Base-by-base conservation (phyloP, 2,329 filamentous ascomycete genomes). In the Cytospora schulzeri region DNA sequence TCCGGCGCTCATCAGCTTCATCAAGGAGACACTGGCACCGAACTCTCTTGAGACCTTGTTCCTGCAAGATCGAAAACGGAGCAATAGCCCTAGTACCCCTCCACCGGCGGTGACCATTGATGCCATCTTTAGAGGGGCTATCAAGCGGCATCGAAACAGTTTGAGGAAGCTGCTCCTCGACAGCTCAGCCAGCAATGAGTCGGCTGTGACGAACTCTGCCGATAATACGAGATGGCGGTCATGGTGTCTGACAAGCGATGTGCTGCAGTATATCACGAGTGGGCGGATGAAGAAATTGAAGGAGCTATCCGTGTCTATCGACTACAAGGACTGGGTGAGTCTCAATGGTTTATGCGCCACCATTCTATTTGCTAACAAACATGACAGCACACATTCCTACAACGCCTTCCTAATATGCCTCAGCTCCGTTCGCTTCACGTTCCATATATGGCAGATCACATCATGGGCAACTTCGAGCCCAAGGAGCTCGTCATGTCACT, bases 31-130 rank as follows among this genome's bases (percentile, higher is more conserved):
- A 0, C 80, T 95, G 45, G 88, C 88, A 24, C 91, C 91, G 1
- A 91, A 95, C 73, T 90, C 86, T 31, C 79, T 95, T n/a, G 90
- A 95, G 75, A 88, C 88, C 11, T 80, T 95, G 12, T 93, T 93
- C 73, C 76, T 95, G 57, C 91, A 93, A 74, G 90, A 93, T 65
- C 77, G 79, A 72, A 83, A 70, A 74, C 82, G 65, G 73, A 76
- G 26, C 80, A 84, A 74, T 74, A 61, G 54, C 11, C 48, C 57
- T 55, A 67, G 53, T n/a, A 84, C 62, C 12, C 69, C 70, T 24
- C 73, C n/a, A n/a, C n/a, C 85, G 1, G 77, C 78, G 9, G 88
- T 93, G 1, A 82, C 84, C 3, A 83, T 93, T 62, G 87, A 91
- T 41, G 80, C 85, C 22, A 90, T 95, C 67, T 92, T 91, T 76